Evolutionary conservation across 2,329 filamentous ascomycete genomes (phyloP), one percentile per base, ranked within the genome.

Genomic region (Alternaria incomplexa): DNA sequence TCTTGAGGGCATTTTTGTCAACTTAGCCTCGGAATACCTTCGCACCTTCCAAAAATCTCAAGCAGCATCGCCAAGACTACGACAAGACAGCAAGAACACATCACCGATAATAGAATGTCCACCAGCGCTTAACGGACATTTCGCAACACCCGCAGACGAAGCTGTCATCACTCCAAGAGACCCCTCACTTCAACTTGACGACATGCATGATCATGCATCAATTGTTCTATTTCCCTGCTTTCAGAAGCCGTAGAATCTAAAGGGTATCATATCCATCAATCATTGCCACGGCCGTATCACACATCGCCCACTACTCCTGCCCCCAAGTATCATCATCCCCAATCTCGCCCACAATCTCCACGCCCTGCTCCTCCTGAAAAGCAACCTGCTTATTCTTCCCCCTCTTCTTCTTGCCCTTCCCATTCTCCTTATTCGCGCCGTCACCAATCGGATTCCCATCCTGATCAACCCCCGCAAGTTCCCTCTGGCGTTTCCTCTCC

Each of bases 401-500:
- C 56, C 73, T 75, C 65, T 76, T 79, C 66, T 72, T 76, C 68
- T 75, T 73, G 1, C 73, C 67, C 55, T 71, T 70, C 26, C 62
- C 62, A 28, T 73, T 70, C 43, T 73, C 72, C 45, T 72, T 70
- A 25, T 72, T 67, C 1, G 65, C 64, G 10, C 65, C 66, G 11
- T 63, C 67, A 25, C 55, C 59, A 43, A 63, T n/a, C 5, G 64
- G 66, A 45, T 70, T 69, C 36, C 71, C 73, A 44, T 75, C 69
- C 28, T 64, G 67, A 30, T 68, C 64, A 2, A 73, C 54, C 0
- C 76, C 73, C 4, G 75, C 73, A 5, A 74, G 61, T 26, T 77
- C 74, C 13, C 56, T 59, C 51, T 76, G 78, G 26, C 76, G 73
- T 63, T 80, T 79, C 58, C 79, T 70, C 68, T 82, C 80, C 46